Evolutionary conservation across 225 moss, liverwort and hornwort genomes (phyloP).

Genomic region (Polytrichum formosum): DNA sequence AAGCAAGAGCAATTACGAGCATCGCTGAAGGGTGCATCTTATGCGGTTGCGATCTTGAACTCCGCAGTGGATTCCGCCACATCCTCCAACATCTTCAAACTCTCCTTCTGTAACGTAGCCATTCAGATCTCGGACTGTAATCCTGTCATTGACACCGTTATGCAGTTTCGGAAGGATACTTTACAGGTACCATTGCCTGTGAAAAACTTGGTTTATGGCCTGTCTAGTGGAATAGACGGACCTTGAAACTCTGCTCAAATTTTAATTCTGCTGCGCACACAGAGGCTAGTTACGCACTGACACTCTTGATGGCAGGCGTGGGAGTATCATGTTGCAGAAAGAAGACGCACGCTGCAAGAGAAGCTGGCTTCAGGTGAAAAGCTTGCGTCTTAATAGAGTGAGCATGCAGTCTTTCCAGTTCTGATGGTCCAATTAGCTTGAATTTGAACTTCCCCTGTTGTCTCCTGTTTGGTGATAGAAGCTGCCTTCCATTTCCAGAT

Average conservation of each 20-base stretch:
- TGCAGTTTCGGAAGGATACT: background rate
- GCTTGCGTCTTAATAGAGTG: background rate
- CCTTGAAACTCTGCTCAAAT: no score
- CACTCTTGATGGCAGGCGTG: constrained; percentile 5
- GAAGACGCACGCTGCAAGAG: background rate
- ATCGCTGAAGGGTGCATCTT: background rate
- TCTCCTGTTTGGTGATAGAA: background rate
- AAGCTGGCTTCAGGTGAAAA: constrained; percentile 10
- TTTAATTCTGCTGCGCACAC: no score
- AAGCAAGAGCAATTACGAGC: constrained; percentile 1
- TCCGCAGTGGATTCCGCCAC: no score
- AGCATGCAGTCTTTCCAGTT: no score
- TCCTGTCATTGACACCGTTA: background rate
- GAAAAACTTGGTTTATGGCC: background rate
- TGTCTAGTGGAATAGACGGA: no score
- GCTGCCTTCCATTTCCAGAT: background rate
- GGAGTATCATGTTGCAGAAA: constrained; percentile 11
- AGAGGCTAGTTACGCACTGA: background rate
- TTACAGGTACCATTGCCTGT: background rate
- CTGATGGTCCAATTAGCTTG: no score
- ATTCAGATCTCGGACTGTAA: background rate
- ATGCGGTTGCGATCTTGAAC: background rate
- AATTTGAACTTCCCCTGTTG: background rate
- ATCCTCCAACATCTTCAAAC: no score
- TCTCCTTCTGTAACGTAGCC: constrained; percentile 2